Evolutionary conservation across 2,329 filamentous ascomycete species (phyloP).

Genomic region (Nannizziopsis barbatae): DNA sequence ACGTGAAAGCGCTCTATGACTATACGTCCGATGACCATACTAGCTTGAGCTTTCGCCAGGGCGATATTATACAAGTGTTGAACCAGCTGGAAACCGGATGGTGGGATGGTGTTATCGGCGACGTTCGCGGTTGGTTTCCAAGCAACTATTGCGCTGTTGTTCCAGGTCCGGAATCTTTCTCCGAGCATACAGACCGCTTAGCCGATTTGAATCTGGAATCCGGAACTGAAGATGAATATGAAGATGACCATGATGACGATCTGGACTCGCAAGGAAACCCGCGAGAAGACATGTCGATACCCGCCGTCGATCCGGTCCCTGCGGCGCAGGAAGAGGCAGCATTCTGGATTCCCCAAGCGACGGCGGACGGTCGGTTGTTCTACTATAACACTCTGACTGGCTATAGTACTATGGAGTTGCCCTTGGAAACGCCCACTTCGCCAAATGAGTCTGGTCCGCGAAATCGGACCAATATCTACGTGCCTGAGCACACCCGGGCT

Average conservation of each 20-base stretch:
- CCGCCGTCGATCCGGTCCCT: slow-evolving; percentile 56
- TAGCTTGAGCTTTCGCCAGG: slow-evolving; percentile 90
- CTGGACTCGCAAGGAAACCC: slow-evolving; percentile 57
- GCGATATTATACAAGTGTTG: slow-evolving; percentile 96
- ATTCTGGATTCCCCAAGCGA: slow-evolving; percentile 98
- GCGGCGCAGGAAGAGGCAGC: slow-evolving; percentile 73
- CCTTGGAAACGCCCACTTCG: slow-evolving; percentile 77
- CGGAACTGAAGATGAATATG: slow-evolving; percentile 50
- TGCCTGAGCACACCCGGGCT: slow-evolving; percentile 80
- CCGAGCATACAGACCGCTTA: slow-evolving; percentile 40
- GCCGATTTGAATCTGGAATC: slow-evolving; percentile 43
- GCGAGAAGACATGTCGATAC: slow-evolving; percentile 48
- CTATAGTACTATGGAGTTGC: slow-evolving; percentile 89
- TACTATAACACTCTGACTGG: slow-evolving; percentile 98
- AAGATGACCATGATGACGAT: slow-evolving; percentile 51
- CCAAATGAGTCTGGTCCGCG: slow-evolving; percentile 71
- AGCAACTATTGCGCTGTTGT: slow-evolving; percentile 97
- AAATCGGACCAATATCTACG: slow-evolving; percentile 75
- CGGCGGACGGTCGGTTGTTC: slow-evolving; percentile 80
- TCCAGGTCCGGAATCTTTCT: slow-evolving; percentile 55
- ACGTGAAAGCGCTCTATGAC: slow-evolving; percentile 91
- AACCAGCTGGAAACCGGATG: slow-evolving; percentile 96
- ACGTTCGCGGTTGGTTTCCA: slow-evolving; percentile 94
- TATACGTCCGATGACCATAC: slow-evolving; percentile 97
- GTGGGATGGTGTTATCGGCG: slow-evolving; percentile 99